phyloP scores from a whole-genome alignment of 352 stramenopile species.

The Phytophthora cajani region DNA sequence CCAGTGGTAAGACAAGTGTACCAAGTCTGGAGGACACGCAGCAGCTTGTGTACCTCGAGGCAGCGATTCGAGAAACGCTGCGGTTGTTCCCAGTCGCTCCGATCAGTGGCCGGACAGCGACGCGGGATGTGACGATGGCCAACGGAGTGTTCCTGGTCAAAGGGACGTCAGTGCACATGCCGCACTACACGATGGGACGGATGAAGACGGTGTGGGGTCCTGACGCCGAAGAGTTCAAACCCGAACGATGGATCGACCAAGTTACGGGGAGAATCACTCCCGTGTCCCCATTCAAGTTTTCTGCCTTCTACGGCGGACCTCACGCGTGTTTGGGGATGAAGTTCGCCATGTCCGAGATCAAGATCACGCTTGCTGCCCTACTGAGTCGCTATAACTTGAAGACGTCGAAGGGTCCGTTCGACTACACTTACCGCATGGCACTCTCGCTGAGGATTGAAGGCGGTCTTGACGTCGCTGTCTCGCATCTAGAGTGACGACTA shows the following conservation, averaged over 20 bases:
- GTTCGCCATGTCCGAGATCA: conserved; percentile 53
- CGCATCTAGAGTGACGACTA: neutral
- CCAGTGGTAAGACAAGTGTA: conserved; percentile 2
- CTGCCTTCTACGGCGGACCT: conserved; percentile 49
- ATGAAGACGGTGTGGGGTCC: conserved; percentile 53
- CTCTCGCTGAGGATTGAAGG: conserved; percentile 48
- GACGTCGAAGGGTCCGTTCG: conserved; percentile 24
- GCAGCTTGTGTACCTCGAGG: conserved; percentile 55
- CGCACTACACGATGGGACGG: conserved; percentile 51
- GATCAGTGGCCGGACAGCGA: conserved; percentile 51
- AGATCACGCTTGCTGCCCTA: conserved; percentile 39
- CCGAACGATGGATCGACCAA: conserved; percentile 56
- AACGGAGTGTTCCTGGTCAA: conserved; percentile 56
- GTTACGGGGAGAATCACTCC: conserved; percentile 20
- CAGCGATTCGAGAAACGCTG: conserved; percentile 54
- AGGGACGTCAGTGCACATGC: conserved; percentile 47
- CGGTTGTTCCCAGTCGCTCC: conserved; percentile 63
- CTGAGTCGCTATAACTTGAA: conserved; percentile 44
- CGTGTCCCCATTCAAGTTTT: conserved; percentile 57
- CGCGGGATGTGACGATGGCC: conserved; percentile 52
- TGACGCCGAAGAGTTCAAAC: conserved; percentile 58
- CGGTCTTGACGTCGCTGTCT: conserved; percentile 25
- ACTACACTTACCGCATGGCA: conserved; percentile 40
- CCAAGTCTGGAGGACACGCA: conserved; percentile 42
- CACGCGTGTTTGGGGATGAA: conserved; percentile 57